Percentiles rank a stretch among this genome's conserved stretches.
phyloP scores from a whole-genome alignment of 1,284 basidiomycete species.

The Cryptococcus wingfieldii region DNA sequence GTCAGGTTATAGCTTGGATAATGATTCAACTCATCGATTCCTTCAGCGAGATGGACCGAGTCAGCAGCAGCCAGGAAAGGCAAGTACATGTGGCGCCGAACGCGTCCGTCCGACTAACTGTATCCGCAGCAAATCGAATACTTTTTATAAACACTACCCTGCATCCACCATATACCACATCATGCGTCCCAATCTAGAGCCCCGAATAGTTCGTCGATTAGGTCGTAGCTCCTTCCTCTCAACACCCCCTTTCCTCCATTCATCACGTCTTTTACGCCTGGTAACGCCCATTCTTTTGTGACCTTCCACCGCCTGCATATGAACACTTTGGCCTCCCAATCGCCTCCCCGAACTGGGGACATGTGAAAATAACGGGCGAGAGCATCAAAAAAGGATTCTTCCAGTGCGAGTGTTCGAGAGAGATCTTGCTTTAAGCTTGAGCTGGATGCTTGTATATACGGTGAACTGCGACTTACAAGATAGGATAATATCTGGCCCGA shows the following conservation, averaged over 20 bases:
- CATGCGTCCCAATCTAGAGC: slow-evolving; percentile 31
- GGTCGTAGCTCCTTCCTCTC: slow-evolving; percentile 30
- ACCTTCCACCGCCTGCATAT: slow-evolving; percentile 40
- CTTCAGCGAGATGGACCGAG: slow-evolving; percentile 44
- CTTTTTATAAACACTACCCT: slow-evolving; percentile 32
- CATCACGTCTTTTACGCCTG: slow-evolving; percentile 33
- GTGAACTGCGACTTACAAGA: slow-evolving; percentile 30
- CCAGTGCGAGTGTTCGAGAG: slow-evolving; percentile 39
- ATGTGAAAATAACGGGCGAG: slow-evolving; percentile 38
- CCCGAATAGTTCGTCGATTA: slow-evolving; percentile 38
- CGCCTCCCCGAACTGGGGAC: slow-evolving; percentile 32
- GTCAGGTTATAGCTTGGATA: slow-evolving; percentile 3
- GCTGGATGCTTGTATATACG: background rate
- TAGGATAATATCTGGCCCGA: slow-evolving; percentile 43
- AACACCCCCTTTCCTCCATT: slow-evolving; percentile 34
- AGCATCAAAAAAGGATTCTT: slow-evolving; percentile 46
- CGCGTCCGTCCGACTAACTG: background rate
- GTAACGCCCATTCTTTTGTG: slow-evolving; percentile 35
- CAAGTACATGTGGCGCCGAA: slow-evolving; percentile 4
- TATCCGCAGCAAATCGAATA: slow-evolving; percentile 40
- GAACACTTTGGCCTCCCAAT: slow-evolving; percentile 38
- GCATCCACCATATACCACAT: slow-evolving; percentile 6
- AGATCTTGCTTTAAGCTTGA: slow-evolving; percentile 24
- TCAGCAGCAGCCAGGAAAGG: slow-evolving; percentile 43
- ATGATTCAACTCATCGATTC: slow-evolving; percentile 1